Evolutionary conservation across 164 flowering plant genomes (phyloP), one percentile per base, ranked within the genome.

Genomic region (Buxus sempervirens): DNA sequence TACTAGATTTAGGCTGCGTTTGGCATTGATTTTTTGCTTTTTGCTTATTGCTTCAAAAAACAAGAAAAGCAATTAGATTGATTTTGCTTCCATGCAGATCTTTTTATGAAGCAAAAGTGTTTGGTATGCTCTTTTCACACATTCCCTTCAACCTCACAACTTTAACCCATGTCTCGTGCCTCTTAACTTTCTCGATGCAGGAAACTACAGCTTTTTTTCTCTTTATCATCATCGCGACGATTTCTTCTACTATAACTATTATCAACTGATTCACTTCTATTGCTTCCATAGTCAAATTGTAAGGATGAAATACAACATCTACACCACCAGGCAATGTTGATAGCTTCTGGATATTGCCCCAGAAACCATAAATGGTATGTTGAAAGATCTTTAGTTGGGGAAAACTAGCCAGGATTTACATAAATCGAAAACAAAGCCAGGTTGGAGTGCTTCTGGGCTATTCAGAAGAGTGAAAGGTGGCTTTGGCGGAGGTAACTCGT

Each of bases 401-500:
- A 75, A 77, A 96, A 96, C 70, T 96, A 98, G 62, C 93, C 90
- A 25, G 99, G 99, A 73, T 96, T 96, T 5, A 96, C 89, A 51
- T 93, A 96, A 73, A 96, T 86, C 27, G 99, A 96, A 67, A 96
- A 96, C 0, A 88, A 89, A 13, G 74, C 66, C 48, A 84, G 42
- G 18, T 86, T 25, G 59, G 91, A 51, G 61, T 72, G 91, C 5
- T 75, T 77, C 18, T 71, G 84, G 48, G 98, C 91, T 81, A 90
- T 82, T 60, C 71, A 60, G 64, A 96, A 77, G 60, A 96, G 91
- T 1, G 91, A 83, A 15, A 93, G 68, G 76, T 96, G 99, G 70
- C 98, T 98, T 51, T 86, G 77, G 76, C 93, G 99, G 64, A 96
- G 96, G 73, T 81, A 96, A 24, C 99, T 98, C 99, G 93, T 96